These are phyloP conservation scores for Gossypium armourianum DNA, from an alignment of 441 rosid species.

Conservation along the genomic window DNA sequence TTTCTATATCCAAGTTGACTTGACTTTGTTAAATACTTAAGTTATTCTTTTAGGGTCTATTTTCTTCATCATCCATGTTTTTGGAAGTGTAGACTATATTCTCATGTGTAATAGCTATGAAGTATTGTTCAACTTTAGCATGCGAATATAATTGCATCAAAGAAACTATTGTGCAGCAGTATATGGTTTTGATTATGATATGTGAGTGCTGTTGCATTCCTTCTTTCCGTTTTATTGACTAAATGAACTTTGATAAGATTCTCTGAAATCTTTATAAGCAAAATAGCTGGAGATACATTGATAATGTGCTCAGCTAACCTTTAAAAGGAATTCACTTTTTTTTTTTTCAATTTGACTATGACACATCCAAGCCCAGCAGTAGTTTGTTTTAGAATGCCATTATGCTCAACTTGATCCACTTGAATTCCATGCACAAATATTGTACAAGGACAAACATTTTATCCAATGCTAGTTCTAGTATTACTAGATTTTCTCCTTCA, in stretches of 20 bases:
- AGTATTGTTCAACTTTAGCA: neutral
- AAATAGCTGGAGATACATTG: neutral
- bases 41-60: neutral
- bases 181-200: neutral
- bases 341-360: neutral
- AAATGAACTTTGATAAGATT: neutral
- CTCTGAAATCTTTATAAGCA: neutral
- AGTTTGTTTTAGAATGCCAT: slow-evolving; percentile 1
- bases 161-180: neutral
- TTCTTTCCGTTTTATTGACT: neutral
- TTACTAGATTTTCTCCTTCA: neutral
- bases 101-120: neutral
- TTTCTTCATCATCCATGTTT: neutral
- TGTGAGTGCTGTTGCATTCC: neutral
- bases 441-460: neutral
- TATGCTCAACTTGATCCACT: neutral
- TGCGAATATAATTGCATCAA: neutral
- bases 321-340: neutral
- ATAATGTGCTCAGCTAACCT: neutral
- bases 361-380: neutral
- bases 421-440: slow-evolving; percentile 2
- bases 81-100: neutral
- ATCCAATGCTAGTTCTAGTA: neutral
- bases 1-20: slow-evolving; percentile 6
- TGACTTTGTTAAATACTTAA: neutral